Evolutionary conservation across 2,329 filamentous ascomycete genomes (phyloP), one percentile per base, ranked within the genome.

Genomic region (Cladosporium velox): DNA sequence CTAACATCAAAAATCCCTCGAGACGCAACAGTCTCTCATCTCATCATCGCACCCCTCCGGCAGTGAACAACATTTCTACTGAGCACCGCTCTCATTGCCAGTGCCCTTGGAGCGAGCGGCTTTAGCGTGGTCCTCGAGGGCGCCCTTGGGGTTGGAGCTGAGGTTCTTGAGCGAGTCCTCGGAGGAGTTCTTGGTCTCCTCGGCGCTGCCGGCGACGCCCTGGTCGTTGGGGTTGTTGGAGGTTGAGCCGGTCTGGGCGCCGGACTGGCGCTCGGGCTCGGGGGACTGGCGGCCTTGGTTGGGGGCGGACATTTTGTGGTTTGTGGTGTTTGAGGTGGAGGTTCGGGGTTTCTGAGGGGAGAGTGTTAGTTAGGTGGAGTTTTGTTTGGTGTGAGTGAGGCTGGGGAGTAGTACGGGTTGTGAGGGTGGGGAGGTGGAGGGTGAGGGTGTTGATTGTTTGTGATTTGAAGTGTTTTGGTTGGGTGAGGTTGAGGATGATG

Each of bases 281-380:
- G 92, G 93, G 35, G 92, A 96, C 80, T 96, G 86, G 75, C 89
- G 88, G 77, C 91, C 90, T 79, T 86, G 79, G 75, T 83, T 80
- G 70, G 81, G 85, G 65, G 85, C 83, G 72, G 90, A 88, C 90
- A 92, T 92, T 77, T 51, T 12, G 34, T 68, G 14, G 34, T 35
- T 54, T 12, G n/a, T 59, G 14, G 4, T 28, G n/a, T 52, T 26
- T 44, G 18, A 34, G n/a, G 44, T 65, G 24, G 61, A 18, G 18
- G 15, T 35, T 18, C 26, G 28, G 15, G 51, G 32, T 15, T n/a
- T 28, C 30, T 54, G 5, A 21, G 14, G 12, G 38, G 32, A 12
- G 3, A 24, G 52, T 41, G 51, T 35, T 34, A 34, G 54, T n/a
- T n/a, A 3, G 11, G 7, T 3, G 18, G 11, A 4, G 1, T 34